Evolutionary conservation across 129 eudicot genomes (phyloP).

Genomic region (Lonicera japonica): DNA sequence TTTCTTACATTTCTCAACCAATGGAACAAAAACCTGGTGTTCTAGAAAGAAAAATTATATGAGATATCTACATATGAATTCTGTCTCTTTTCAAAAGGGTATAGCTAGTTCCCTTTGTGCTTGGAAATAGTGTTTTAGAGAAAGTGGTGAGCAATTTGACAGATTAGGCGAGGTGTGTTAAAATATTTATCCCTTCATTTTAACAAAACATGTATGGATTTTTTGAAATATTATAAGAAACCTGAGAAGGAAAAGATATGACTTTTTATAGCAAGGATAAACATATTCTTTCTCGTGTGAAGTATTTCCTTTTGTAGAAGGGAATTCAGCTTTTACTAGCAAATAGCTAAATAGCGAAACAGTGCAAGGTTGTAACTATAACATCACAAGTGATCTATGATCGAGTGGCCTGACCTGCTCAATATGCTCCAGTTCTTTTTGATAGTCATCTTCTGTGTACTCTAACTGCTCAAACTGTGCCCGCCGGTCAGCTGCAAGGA

Average conservation of each 20-base stretch:
- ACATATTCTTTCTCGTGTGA: no score
- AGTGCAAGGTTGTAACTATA: neutral
- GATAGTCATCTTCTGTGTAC: slow-evolving; percentile 93
- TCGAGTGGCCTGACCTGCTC: slow-evolving; percentile 52
- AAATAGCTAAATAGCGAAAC: neutral
- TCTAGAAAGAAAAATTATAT: slow-evolving; percentile 2
- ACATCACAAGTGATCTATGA: neutral
- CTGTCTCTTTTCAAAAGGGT: neutral
- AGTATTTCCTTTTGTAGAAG: no score
- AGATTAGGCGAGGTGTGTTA: no score
- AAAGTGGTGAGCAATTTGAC: no score
- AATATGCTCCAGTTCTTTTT: slow-evolving; percentile 92
- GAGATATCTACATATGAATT: neutral
- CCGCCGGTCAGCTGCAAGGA: slow-evolving; percentile 81
- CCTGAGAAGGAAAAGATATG: no score
- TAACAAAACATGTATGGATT: no score
- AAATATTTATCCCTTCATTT: no score
- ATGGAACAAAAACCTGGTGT: slow-evolving; percentile 75
- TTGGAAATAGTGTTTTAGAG: no score
- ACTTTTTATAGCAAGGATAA: no score
- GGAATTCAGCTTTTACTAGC: neutral
- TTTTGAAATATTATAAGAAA: no score
- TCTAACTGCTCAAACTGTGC: slow-evolving; percentile 89
- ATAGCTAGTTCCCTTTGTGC: no score
- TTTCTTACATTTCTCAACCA: slow-evolving; percentile 95